Base-by-base conservation (phyloP, 2,329 filamentous ascomycete genomes). In the Phaeomoniella chlamydospora region DNA sequence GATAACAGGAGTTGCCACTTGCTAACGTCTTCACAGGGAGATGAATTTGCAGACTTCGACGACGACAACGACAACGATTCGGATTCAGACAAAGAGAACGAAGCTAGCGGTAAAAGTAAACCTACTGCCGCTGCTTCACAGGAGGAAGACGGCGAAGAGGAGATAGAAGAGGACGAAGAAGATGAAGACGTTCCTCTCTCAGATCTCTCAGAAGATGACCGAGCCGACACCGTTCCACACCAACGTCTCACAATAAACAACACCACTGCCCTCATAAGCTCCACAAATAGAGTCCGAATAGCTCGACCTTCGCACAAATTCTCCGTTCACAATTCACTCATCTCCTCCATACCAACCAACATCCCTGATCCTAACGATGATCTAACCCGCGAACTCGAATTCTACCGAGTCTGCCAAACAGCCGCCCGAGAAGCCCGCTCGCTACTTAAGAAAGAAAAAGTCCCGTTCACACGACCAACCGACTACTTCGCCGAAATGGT, bases 401-500 rank as follows among this genome's bases (percentile, higher is more conserved):
- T 98, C 64, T 92, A 94, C 68, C 77, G 80, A 48, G 87, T 96
- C 62, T 81, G 80, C 33, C 73, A 93, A 29, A 76, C 82, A 22
- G 85, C 85, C 1, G 85, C 80, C 3, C 73, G 77, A 44, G 64
- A 74, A 41, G 90, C 75, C 2, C 80, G 88, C 38, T 57, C 64
- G n/a, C 64, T 77, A 42, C 69, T 98, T 15, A 80, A 82, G 53
- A 77, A 80, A 43, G 88, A 94, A 58, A 80, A 80, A 5, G 71
- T 88, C 1, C 74, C 82, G 4, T 98, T 98, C 62, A 80, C 84
- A 17, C 74, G 90, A 6, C 90, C 90, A 3, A 78, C 74, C 38
- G 90, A 98, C 62, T 98, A 93, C 64, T 98, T 98, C 50, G 90
- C 90, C 31, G 90, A 98, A 68, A 98, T 96, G 87, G 79, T 94